These are phyloP conservation scores for Russula vinacea DNA, from an alignment of 768 basidiomycete species.

Conservation along the genomic window DNA sequence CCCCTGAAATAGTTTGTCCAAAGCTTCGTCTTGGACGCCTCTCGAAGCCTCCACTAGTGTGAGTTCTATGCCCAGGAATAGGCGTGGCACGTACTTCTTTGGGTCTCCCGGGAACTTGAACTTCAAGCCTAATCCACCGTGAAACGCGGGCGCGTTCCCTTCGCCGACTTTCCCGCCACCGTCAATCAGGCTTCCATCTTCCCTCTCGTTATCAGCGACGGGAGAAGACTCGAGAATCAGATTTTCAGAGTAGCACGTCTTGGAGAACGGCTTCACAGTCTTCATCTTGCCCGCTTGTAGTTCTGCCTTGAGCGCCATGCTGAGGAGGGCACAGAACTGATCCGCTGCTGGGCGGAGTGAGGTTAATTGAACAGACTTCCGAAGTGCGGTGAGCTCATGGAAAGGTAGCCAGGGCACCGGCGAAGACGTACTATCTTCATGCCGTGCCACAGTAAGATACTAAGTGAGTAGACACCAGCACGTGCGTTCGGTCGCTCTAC, in stretches of 20 bases:
- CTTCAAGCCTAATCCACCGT: conserved; percentile 73
- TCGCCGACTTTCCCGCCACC: conserved; percentile 54
- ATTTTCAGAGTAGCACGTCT: conserved; percentile 93
- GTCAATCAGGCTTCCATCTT: conserved; percentile 65
- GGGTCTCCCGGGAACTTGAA: conserved; percentile 93
- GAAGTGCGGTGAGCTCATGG: conserved; percentile 3
- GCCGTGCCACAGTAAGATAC: conserved; percentile 90
- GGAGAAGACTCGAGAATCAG: conserved; percentile 58
- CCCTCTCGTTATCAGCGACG: conserved; percentile 35
- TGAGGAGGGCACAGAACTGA: conserved; percentile 83
- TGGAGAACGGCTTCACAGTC: conserved; percentile 80
- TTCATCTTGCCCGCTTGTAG: conserved; percentile 93
- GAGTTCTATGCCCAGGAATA: not conserved
- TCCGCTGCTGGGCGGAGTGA: conserved; percentile 91
- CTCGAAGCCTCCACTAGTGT: conserved; percentile 57
- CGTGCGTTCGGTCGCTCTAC: conserved; percentile 93
- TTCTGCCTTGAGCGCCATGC: conserved; percentile 85
- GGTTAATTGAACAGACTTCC: conserved; percentile 88
- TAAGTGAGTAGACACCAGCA: conserved; percentile 94
- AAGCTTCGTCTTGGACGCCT: conserved; percentile 91
- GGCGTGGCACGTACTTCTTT: conserved; percentile 61
- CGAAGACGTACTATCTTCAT: conserved; percentile 74
- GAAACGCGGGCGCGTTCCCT: conserved; percentile 55
- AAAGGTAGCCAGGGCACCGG: not conserved
- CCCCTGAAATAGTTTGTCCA: conserved; percentile 87